Evolutionary conservation across 225 moss, liverwort and hornwort genomes (phyloP).

Genomic region (Marchantia paleacea): DNA sequence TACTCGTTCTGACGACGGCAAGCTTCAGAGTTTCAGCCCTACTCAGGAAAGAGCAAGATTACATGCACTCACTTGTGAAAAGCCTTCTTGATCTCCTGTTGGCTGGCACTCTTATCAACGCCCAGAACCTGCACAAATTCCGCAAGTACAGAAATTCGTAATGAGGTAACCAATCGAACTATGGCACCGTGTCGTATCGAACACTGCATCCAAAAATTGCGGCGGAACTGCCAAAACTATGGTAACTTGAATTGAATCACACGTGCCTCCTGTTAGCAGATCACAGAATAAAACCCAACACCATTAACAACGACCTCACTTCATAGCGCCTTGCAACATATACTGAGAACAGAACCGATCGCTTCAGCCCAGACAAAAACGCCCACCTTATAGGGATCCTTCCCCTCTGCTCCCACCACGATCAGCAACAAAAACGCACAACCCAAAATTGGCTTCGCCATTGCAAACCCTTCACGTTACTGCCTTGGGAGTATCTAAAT

Average conservation of each 20-base stretch:
- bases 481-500: background rate
- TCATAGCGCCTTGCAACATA: background rate
- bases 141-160: background rate
- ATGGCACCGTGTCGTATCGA: background rate
- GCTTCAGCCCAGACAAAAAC: background rate
- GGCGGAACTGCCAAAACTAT: background rate
- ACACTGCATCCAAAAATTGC: background rate
- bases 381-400: constrained; percentile 77
- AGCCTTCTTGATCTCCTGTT: constrained; percentile 86
- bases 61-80: constrained; percentile 70
- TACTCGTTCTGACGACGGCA: too few relatives aligned
- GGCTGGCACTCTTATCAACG: constrained; percentile 72
- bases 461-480: background rate
- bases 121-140: constrained; percentile 62
- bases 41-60: too few relatives aligned
- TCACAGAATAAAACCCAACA: background rate
- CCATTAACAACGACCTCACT: background rate
- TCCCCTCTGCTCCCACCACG: constrained; percentile 40
- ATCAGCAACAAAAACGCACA: constrained; percentile 29
- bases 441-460: constrained; percentile 27
- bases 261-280: background rate
- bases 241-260: too few relatives aligned
- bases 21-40: too few relatives aligned
- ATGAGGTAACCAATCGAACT: background rate
- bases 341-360: too few relatives aligned